Percentiles rank a stretch among this genome's conserved stretches.
These are phyloP conservation scores for Eleusine indica DNA, from an alignment of 176 grass and related monocot genomes.

Conservation along the genomic window DNA sequence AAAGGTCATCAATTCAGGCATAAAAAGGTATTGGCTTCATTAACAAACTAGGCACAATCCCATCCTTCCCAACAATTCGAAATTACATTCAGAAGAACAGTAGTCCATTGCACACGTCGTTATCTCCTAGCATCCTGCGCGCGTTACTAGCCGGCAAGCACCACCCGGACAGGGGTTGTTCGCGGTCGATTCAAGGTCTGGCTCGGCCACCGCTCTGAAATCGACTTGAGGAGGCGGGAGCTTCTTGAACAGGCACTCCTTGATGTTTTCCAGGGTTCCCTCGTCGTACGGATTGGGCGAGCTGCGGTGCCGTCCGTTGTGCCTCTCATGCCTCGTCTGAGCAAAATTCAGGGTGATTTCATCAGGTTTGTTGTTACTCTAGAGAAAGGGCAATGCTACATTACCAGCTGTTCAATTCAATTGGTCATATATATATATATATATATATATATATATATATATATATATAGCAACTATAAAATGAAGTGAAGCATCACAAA, in stretches of 20 bases:
- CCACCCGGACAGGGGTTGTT: neutral
- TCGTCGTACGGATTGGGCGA: constrained; percentile 59
- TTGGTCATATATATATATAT: neutral
- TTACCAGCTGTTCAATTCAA: neutral
- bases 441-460: too few species aligned
- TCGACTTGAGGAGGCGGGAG: constrained; percentile 55
- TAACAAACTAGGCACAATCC: neutral
- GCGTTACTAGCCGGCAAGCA: neutral
- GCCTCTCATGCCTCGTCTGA: constrained; percentile 64
- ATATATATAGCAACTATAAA: neutral
- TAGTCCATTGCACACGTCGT: neutral
- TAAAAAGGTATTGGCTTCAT: neutral
- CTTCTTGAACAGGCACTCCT: constrained; percentile 50
- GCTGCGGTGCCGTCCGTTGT: constrained; percentile 31
- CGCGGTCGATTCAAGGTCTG: constrained; percentile 14
- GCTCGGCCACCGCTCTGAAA: constrained; percentile 52
- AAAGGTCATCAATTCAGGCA: neutral
- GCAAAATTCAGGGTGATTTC: neutral
- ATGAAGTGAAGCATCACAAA: too few species aligned
- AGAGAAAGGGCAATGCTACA: neutral
- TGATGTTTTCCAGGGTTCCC: constrained; percentile 52
- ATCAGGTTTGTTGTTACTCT: neutral
- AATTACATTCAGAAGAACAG: neutral
- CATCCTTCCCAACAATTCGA: neutral
- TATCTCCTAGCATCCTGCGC: neutral